Evolutionary conservation across 495 filamentous ascomycete genomes (phyloP), one percentile per base, ranked within the genome.

Genomic region (Penicillium turbatum): DNA sequence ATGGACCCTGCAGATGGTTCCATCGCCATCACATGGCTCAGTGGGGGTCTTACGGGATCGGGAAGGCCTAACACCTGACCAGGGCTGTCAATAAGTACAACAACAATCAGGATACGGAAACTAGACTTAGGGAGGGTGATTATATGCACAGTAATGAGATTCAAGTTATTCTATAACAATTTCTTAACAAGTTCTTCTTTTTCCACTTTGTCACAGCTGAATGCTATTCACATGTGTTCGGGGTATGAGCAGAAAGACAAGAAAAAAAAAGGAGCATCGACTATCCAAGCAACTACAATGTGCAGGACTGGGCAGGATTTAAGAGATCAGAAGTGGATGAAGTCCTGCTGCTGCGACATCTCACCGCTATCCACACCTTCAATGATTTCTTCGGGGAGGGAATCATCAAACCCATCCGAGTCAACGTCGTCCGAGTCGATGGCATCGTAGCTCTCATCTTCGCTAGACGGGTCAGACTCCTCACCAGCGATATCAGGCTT

Each of bases 361-460:
- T 85, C 82, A 50, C 71, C 68, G 51, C 75, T 76, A 34, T 74
- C 72, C 29, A 49, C 56, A 35, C 72, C 78, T 48, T 70, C 73
- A 53, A 74, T 66, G 41, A 79, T 61, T 49, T 72, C 57, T 50
- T 74, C 71, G 44, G 72, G 69, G n/a, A n/a, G n/a, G 61, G 89
- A 83, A 66, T 95, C 89, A 42, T 87, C 86, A 47, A 92, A 79
- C 46, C 84, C 85, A 61, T 95, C 92, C 29, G 90, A 96, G 70
- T 95, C 92, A 65, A 95, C 80, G 70, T 96, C 92, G 64, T 95
- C 85, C 62, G 85, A 86, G 61, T 90, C 84, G 59, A 86, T 86
- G 61, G 82, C 82, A 51, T 88, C 85, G 53, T 78, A 77, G 17
- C 86, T 84, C 54, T 91, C 87, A 41, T 89, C 89, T 60, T 95